A percentile compares a stretch with the other conserved stretches of the same genome.
Conservation (phyloP, 805 yeast species). For the Pichia scutulata region DNA sequence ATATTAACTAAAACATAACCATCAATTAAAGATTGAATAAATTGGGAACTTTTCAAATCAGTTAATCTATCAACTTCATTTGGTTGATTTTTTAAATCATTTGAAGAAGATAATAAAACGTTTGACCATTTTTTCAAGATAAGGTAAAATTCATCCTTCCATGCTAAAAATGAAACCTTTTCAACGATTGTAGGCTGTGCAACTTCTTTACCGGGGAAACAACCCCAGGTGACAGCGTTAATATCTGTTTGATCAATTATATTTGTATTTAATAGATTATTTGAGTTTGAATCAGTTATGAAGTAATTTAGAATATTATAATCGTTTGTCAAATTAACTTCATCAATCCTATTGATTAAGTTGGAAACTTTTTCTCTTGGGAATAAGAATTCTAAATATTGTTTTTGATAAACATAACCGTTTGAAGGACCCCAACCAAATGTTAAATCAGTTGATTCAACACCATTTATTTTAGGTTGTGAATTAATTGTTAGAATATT, state of each 20-base stretch:
- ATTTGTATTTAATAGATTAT: slow-evolving; percentile 44
- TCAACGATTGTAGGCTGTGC: slow-evolving; percentile 96
- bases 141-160: slow-evolving; percentile 93
- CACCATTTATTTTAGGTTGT: slow-evolving; percentile 87
- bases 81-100: slow-evolving; percentile 28
- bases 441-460: slow-evolving; percentile 56
- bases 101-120: slow-evolving; percentile 13
- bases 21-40: slow-evolving; percentile 41
- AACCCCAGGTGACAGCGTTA: slow-evolving; percentile 98
- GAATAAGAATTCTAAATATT: slow-evolving; percentile 78
- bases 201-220: slow-evolving; percentile 91
- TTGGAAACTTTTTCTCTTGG: slow-evolving; percentile 40
- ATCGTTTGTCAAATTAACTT: slow-evolving; percentile 35
- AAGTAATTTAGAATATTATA: slow-evolving; percentile 63
- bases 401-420: slow-evolving; percentile 92
- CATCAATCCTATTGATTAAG: slow-evolving; percentile 39
- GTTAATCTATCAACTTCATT: slow-evolving; percentile 14
- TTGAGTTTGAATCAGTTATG: slow-evolving; percentile 42
- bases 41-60: slow-evolving; percentile 25
- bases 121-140: slow-evolving; percentile 70
- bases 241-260: slow-evolving; percentile 50
- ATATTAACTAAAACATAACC: slow-evolving; percentile 74
- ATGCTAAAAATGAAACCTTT: slow-evolving; percentile 82
- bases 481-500: slow-evolving; percentile 84
- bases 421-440: slow-evolving; percentile 95